These are phyloP conservation scores for Glaciozyma antarctica DNA, from an alignment of 768 basidiomycete species.

Conservation along the genomic window DNA sequence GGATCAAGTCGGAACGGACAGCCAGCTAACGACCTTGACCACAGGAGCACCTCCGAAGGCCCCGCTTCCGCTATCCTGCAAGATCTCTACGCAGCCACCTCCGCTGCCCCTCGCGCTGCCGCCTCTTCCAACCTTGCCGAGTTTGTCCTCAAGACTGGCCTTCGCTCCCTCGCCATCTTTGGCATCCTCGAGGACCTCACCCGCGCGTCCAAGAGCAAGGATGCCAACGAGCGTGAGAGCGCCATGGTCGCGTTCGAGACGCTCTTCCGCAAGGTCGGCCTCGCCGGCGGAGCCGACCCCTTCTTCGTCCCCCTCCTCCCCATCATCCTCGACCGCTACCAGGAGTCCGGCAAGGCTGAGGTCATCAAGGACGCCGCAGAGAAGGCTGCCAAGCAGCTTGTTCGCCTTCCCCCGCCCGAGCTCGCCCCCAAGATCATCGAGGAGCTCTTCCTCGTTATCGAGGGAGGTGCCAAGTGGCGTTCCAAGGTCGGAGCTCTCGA, in stretches of 20 bases:
- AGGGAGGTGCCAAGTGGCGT: slow-evolving; percentile 71
- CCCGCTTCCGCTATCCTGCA: slow-evolving; percentile 27
- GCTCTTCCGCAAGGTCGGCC: slow-evolving; percentile 44
- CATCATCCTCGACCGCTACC: slow-evolving; percentile 67
- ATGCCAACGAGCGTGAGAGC: slow-evolving; percentile 78
- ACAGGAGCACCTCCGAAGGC: background rate
- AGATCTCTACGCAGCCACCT: slow-evolving; percentile 27
- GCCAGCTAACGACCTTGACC: too few relatives aligned
- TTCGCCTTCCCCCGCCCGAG: slow-evolving; percentile 77
- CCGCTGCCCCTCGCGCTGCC: slow-evolving; percentile 24
- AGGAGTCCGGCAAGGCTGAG: slow-evolving; percentile 95
- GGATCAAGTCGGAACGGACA: background rate
- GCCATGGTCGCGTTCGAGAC: slow-evolving; percentile 72
- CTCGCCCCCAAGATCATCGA: slow-evolving; percentile 59
- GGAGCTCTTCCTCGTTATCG: slow-evolving; percentile 50
- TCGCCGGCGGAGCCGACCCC: slow-evolving; percentile 61
- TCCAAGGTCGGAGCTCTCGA: slow-evolving; percentile 89
- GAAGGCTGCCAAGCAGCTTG: slow-evolving; percentile 67
- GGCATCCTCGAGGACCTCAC: slow-evolving; percentile 56
- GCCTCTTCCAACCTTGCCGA: slow-evolving; percentile 31
- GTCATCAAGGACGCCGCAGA: slow-evolving; percentile 76
- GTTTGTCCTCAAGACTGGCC: slow-evolving; percentile 28
- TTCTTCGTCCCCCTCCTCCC: slow-evolving; percentile 68
- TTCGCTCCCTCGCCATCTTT: slow-evolving; percentile 29
- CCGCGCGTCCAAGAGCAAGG: slow-evolving; percentile 67